phyloP scores from a whole-genome alignment of 495 filamentous ascomycete species.

The Chaetomium cochliodes region DNA sequence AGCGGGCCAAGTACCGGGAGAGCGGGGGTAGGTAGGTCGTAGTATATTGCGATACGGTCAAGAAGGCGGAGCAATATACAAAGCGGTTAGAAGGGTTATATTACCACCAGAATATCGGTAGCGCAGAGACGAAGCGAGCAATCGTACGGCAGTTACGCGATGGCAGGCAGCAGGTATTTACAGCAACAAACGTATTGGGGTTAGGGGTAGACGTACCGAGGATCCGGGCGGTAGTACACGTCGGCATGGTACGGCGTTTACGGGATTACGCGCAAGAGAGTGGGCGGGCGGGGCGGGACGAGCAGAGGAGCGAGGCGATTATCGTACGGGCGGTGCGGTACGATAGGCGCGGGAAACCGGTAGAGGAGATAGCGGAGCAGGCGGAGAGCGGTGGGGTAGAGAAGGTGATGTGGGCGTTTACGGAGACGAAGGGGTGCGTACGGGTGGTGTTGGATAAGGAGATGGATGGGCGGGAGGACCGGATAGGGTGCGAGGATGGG shows the following conservation, averaged over 20 bases:
- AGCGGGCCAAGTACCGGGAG: neutral
- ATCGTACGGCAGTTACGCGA: neutral
- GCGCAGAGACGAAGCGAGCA: neutral
- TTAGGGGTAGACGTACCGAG: neutral
- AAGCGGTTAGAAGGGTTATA: neutral
- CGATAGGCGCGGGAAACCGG: neutral
- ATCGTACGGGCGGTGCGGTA: neutral
- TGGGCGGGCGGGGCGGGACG: constrained; percentile 3
- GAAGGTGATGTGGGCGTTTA: neutral
- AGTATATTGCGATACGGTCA: neutral
- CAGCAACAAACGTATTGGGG: neutral
- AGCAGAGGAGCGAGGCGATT: neutral
- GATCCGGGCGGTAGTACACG: neutral
- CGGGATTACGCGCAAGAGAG: constrained; percentile 9
- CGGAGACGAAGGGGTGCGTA: neutral
- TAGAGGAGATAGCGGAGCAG: constrained; percentile 1
- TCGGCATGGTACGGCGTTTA: neutral
- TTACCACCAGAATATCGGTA: neutral
- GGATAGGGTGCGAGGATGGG: neutral
- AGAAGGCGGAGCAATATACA: neutral
- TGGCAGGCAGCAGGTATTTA: neutral
- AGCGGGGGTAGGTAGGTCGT: neutral
- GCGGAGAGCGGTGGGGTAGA: neutral
- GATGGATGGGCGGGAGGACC: neutral
- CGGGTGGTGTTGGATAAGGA: neutral